These are phyloP conservation scores for Symbiodinium pilosum DNA, from an alignment of 73 alveolate genomes.

Conservation along the genomic window DNA sequence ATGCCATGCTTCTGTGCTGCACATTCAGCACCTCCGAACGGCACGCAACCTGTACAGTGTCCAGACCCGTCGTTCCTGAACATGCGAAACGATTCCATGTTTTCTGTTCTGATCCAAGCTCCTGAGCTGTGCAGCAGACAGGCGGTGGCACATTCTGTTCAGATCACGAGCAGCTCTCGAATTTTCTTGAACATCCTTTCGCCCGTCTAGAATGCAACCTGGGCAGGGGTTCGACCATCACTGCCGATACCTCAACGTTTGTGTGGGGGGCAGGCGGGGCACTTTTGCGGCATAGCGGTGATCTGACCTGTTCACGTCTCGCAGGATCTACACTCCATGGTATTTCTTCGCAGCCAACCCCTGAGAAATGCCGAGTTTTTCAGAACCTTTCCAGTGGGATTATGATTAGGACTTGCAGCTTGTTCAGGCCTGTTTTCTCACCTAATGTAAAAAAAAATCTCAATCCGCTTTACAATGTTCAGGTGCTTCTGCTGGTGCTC, in stretches of 20 bases:
- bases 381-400: background rate
- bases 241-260: slow-evolving; percentile 76
- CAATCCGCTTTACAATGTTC: too few species aligned
- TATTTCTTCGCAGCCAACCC: background rate
- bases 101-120: too few species aligned
- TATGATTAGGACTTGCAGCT: too few species aligned
- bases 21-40: too few species aligned
- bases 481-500: slow-evolving; percentile 34
- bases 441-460: background rate
- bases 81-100: background rate
- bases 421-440: background rate
- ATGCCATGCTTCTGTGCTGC: too few species aligned
- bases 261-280: slow-evolving; percentile 71
- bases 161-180: too few species aligned
- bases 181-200: too few species aligned
- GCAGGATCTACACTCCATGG: slow-evolving; percentile 44
- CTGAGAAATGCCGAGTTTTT: background rate
- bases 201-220: background rate
- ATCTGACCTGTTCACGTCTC: background rate
- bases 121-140: too few species aligned
- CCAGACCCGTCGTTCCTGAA: background rate
- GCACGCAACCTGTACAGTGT: background rate
- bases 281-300: background rate
- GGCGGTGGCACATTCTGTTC: too few species aligned
- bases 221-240: slow-evolving; percentile 76